Evolutionary conservation across 2,329 filamentous ascomycete species (phyloP), one percentile per base, ranked within the genome.

Genomic region (Penicillium sp.): DNA sequence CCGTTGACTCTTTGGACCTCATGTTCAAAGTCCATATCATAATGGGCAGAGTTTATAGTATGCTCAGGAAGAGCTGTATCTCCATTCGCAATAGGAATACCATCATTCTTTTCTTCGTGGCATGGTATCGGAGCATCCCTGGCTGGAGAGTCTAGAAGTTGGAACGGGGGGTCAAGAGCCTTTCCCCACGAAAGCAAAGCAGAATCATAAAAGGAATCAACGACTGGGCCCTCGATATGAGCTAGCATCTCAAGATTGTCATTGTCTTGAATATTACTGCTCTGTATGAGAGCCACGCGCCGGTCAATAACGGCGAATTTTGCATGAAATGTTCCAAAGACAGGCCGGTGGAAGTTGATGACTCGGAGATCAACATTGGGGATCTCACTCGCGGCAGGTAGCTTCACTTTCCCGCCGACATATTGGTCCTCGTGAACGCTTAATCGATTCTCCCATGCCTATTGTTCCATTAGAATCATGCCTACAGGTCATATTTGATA

Each of bases 171-270:
- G 0, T 85, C 74, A 0, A 90, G 67, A 1, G 75, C 73, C 57
- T 85, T 85, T 60, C 87, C 79, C 89, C 89, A 93, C 0, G 86
- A 88, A 8, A 92, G 79, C 38, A 92, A 70, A 0, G 87, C 87
- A 60, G 86, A 86, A 60, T 93, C 89, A 67, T 90, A 92, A 24
- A 92, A 72, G 1, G 85, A 84, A 64, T 92, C 87, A 0, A 92
- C 89, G 55, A 92, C 89, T 0, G 88, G 84, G 0, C 89, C 89
- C 73, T 92, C 88, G 0, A 91, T 69, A 53, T 90, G 88, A 3
- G 83, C 79, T 82, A 90, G 86, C 89, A 93, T 92, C 71, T 93
- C 89, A 53, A 92, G 58, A 61, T 93, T 93, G 63, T 89, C 87
- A 51, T 91, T 92, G 61, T 90, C 73, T 62, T 82, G 80, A 48